These are phyloP conservation scores for Alternaria rosae DNA, from an alignment of 2,329 filamentous ascomycete genomes.

Conservation along the genomic window DNA sequence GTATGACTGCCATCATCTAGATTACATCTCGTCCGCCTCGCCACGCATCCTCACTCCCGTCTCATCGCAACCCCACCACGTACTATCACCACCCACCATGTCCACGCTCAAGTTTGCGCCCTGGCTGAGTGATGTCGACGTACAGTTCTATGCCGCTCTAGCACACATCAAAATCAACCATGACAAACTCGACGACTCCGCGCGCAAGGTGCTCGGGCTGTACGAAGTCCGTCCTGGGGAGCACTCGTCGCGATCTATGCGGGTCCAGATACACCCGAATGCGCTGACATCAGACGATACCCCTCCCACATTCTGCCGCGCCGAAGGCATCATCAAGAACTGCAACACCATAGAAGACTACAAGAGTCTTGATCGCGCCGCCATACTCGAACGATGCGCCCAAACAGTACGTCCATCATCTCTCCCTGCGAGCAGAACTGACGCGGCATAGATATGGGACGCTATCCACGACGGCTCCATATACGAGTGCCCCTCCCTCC, in stretches of 20 bases:
- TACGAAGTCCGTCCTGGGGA: slow-evolving; percentile 83
- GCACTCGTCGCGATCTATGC: slow-evolving; percentile 77
- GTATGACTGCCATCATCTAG: slow-evolving; percentile 28
- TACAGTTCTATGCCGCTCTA: slow-evolving; percentile 93
- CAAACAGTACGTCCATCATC: slow-evolving; percentile 68
- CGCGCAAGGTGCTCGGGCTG: slow-evolving; percentile 82
- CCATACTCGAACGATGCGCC: slow-evolving; percentile 79
- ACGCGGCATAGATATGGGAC: slow-evolving; percentile 79
- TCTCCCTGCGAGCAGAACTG: neutral
- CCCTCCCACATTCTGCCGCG: slow-evolving; percentile 68
- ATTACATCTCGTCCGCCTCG: neutral
- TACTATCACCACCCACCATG: slow-evolving; percentile 36
- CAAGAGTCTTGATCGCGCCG: slow-evolving; percentile 78
- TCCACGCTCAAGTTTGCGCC: slow-evolving; percentile 76
- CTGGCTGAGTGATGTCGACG: slow-evolving; percentile 91
- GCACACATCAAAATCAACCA: slow-evolving; percentile 93
- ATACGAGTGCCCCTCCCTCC: slow-evolving; percentile 89
- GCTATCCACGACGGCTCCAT: slow-evolving; percentile 96
- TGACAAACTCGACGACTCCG: slow-evolving; percentile 95
- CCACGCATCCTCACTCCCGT: slow-evolving; percentile 4
- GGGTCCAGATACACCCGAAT: slow-evolving; percentile 88
- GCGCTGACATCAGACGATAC: slow-evolving; percentile 78
- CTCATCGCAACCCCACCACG: neutral
- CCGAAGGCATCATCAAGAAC: slow-evolving; percentile 94
- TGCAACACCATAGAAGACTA: slow-evolving; percentile 97